Conservation (phyloP, 441 rosid genomes). For the Biscutella auriculata region DNA sequence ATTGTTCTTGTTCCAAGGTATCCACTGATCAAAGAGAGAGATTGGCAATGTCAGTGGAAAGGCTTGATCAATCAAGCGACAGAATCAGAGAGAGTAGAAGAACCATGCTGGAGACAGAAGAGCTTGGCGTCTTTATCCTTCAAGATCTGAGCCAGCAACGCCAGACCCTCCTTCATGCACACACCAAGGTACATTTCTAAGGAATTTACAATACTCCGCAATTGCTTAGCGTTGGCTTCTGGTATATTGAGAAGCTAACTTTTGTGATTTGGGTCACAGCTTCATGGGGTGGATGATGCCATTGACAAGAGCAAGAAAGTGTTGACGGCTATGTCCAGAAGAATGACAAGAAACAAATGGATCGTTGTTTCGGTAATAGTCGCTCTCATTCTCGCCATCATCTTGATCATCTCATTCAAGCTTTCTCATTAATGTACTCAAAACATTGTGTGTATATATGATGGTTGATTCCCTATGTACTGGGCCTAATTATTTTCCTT, state of each 20-base stretch:
- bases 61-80: conserved; percentile 47
- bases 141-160: conserved; percentile 59
- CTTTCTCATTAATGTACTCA: conserved; percentile 27
- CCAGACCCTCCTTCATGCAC: conserved; percentile 56
- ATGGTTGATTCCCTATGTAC: conserved; percentile 7
- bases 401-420: conserved; percentile 44
- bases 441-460: not conserved
- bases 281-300: conserved; percentile 54
- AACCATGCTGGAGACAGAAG: conserved; percentile 55
- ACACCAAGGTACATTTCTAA: conserved; percentile 34
- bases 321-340: conserved; percentile 46
- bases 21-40: conserved; percentile 50
- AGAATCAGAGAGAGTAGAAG: conserved; percentile 57
- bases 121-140: conserved; percentile 45
- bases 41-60: conserved; percentile 52
- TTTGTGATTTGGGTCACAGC: conserved; percentile 22
- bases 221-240: not conserved
- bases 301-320: conserved; percentile 62
- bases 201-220: no score
- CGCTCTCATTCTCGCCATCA: conserved; percentile 47
- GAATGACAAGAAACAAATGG: conserved; percentile 61
- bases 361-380: conserved; percentile 37
- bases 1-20: conserved; percentile 21
- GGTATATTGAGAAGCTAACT: not conserved
- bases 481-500: not conserved